phyloP scores from a whole-genome alignment of 1,139 yeast species.

The Hansenula anomala region DNA sequence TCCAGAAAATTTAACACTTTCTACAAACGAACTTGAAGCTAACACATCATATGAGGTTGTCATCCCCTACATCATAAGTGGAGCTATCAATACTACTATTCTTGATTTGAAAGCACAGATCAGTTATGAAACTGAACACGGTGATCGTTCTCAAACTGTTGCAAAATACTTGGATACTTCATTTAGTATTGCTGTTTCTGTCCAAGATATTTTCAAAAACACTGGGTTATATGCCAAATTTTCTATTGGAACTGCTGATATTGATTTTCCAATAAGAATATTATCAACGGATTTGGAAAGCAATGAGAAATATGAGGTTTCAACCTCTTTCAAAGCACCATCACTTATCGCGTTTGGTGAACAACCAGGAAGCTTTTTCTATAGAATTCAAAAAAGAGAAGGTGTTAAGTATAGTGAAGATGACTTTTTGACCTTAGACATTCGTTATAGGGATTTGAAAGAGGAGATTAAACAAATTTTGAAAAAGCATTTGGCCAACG shows the following conservation, averaged over 20 bases:
- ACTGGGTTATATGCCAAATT: slow-evolving; percentile 59
- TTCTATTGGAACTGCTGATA: slow-evolving; percentile 55
- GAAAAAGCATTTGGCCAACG: slow-evolving; percentile 10
- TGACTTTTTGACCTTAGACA: slow-evolving; percentile 37
- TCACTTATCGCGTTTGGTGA: slow-evolving; percentile 53
- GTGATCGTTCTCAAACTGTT: slow-evolving; percentile 18
- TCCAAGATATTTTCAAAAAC: slow-evolving; percentile 66
- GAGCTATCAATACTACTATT: slow-evolving; percentile 6
- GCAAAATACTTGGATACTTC: slow-evolving; percentile 42
- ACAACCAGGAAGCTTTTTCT: slow-evolving; percentile 65
- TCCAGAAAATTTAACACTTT: neutral
- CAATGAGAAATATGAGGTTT: slow-evolving; percentile 35
- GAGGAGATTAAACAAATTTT: slow-evolving; percentile 35
- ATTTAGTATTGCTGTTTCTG: slow-evolving; percentile 61
- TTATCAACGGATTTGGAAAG: slow-evolving; percentile 38
- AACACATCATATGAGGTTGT: slow-evolving; percentile 17
- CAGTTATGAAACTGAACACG: slow-evolving; percentile 24
- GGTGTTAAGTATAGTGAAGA: slow-evolving; percentile 19
- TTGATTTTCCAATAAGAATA: slow-evolving; percentile 51
- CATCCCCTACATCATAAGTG: slow-evolving; percentile 15
- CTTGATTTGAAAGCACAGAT: slow-evolving; percentile 29
- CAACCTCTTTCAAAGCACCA: slow-evolving; percentile 27
- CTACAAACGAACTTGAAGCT: slow-evolving; percentile 3
- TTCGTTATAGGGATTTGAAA: slow-evolving; percentile 41
- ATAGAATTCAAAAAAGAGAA: slow-evolving; percentile 34